Evolutionary conservation across 2,329 filamentous ascomycete species (phyloP).

Genomic region (Aspergillus sp.): DNA sequence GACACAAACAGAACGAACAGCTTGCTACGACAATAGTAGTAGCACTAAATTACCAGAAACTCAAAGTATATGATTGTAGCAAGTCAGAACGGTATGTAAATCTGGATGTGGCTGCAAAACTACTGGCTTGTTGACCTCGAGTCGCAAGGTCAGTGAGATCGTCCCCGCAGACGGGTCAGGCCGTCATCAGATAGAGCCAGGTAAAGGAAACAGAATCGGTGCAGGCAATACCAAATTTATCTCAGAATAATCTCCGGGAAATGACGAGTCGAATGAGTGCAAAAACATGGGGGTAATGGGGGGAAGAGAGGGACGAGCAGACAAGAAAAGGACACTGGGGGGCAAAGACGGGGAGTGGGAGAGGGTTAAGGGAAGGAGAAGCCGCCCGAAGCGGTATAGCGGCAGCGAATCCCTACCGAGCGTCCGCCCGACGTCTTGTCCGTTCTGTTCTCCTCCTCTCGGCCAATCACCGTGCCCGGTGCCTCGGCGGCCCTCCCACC

Average conservation of each 20-base stretch:
- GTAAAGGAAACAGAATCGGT: not conserved
- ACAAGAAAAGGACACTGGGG: slow-evolving; percentile 6
- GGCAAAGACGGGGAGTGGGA: slow-evolving; percentile 36
- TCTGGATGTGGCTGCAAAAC: not conserved
- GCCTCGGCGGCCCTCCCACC: slow-evolving; percentile 37
- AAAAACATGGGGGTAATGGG: slow-evolving; percentile 57
- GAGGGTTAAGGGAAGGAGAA: slow-evolving; percentile 24
- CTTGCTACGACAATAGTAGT: not conserved
- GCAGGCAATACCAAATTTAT: not conserved
- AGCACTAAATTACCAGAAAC: not conserved
- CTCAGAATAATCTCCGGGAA: slow-evolving; percentile 40
- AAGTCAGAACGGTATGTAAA: not conserved
- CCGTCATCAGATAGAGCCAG: not conserved
- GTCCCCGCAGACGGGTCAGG: slow-evolving; percentile 3
- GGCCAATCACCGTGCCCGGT: slow-evolving; percentile 36
- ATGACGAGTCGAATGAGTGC: slow-evolving; percentile 64
- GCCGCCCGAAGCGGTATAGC: slow-evolving; percentile 35
- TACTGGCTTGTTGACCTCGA: not conserved
- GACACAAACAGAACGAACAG: not conserved
- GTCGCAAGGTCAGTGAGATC: not conserved
- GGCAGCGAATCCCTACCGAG: slow-evolving; percentile 15
- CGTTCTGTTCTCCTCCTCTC: slow-evolving; percentile 37
- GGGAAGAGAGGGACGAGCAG: slow-evolving; percentile 1
- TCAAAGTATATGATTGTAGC: not conserved
- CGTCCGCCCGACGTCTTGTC: slow-evolving; percentile 30